Evolutionary conservation across 1,139 yeast genomes (phyloP).

Genomic region (Taphrina deformans): DNA sequence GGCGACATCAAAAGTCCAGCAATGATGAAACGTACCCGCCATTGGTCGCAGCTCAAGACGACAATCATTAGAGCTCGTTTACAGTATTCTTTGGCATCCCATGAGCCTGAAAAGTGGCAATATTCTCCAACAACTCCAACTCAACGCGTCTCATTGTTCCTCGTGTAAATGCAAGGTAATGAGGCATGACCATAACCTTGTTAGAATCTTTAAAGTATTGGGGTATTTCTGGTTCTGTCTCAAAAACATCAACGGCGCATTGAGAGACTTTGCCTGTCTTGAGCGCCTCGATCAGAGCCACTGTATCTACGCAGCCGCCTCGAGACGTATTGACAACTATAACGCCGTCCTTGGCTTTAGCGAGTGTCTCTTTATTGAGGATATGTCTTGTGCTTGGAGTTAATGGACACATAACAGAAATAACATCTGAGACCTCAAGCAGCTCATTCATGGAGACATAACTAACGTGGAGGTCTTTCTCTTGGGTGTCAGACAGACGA

Average conservation of each 20-base stretch:
- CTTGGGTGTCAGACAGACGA: constrained; percentile 56
- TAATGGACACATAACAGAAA: constrained; percentile 65
- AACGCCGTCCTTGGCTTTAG: constrained; percentile 64
- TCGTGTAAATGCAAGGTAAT: constrained; percentile 74
- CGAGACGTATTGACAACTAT: constrained; percentile 69
- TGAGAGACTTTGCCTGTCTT: constrained; percentile 65
- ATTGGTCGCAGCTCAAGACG: no score
- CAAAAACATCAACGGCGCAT: constrained; percentile 79
- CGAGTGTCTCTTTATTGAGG: constrained; percentile 54
- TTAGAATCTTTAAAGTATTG: constrained; percentile 45
- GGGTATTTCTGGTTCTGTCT: constrained; percentile 62
- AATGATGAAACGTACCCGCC: no score
- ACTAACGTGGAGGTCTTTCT: constrained; percentile 52
- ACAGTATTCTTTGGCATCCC: constrained; percentile 8
- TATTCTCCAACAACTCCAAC: constrained; percentile 53
- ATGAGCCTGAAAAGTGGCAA: constrained; percentile 36
- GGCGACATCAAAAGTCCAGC: no score
- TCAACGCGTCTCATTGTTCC: constrained; percentile 61
- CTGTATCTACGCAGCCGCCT: constrained; percentile 69
- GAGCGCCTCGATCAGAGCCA: constrained; percentile 57
- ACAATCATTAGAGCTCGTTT: no score
- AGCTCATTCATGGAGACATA: constrained; percentile 56
- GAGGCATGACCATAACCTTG: constrained; percentile 62
- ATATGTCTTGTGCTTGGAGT: constrained; percentile 60
- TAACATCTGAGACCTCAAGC: constrained; percentile 56